Conservation (phyloP, 2,329 filamentous ascomycete genomes). For the Hymenoscyphus occultus region DNA sequence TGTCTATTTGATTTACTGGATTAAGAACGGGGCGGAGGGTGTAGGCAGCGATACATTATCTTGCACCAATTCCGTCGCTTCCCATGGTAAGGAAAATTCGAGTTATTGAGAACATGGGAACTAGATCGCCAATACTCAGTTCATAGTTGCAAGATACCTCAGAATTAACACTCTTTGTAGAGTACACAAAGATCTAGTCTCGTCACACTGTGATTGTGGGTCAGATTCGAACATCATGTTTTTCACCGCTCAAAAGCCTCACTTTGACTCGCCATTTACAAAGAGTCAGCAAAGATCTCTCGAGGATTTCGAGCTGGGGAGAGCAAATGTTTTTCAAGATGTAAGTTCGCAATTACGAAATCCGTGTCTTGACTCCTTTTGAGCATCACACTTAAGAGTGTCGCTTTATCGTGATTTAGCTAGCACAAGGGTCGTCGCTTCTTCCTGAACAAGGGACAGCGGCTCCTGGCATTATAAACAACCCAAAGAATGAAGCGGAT, state of each 20-base stretch:
- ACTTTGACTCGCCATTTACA: slow-evolving; percentile 47
- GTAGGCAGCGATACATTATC: neutral
- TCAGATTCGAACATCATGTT: neutral
- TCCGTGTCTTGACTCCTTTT: slow-evolving; percentile 52
- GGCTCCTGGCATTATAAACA: neutral
- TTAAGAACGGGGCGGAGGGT: neutral
- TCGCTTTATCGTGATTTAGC: neutral
- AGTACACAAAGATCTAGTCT: slow-evolving; percentile 46
- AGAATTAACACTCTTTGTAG: slow-evolving; percentile 44
- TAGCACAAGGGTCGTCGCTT: too few species aligned
- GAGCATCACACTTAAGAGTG: slow-evolving; percentile 33
- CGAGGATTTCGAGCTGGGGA: neutral
- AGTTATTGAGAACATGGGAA: too few species aligned
- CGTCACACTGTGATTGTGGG: slow-evolving; percentile 47
- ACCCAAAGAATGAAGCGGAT: neutral
- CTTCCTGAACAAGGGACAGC: neutral
- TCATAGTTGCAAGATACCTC: slow-evolving; percentile 49
- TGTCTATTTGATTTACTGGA: neutral
- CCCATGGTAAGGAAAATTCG: neutral
- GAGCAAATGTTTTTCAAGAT: neutral
- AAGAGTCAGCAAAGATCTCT: neutral
- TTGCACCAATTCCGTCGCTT: neutral
- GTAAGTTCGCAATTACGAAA: slow-evolving; percentile 53
- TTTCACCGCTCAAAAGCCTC: slow-evolving; percentile 16
- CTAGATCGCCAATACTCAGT: slow-evolving; percentile 32